Evolutionary conservation across 164 flowering plant genomes (phyloP).

Genomic region (Echeveria elegans): DNA sequence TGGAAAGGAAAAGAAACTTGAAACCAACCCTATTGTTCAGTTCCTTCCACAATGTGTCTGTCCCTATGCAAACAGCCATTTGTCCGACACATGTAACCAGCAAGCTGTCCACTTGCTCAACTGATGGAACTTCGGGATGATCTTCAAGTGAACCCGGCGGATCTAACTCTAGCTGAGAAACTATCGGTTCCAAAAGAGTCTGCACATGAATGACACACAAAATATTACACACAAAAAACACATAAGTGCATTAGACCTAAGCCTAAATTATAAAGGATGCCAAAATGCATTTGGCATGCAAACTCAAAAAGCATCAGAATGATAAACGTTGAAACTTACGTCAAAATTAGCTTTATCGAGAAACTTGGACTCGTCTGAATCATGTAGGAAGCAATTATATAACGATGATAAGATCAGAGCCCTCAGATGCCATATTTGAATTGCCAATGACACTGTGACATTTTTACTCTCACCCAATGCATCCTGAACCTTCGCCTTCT

Average conservation of each 20-base stretch:
- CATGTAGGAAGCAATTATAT: conserved; percentile 80
- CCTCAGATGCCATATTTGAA: conserved; percentile 67
- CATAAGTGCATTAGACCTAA: not conserved
- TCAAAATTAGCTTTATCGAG: conserved; percentile 71
- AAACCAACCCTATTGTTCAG: conserved; percentile 75
- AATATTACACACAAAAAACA: too few species aligned
- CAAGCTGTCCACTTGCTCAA: conserved; percentile 62
- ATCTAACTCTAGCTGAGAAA: conserved; percentile 60
- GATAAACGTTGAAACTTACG: conserved; percentile 24
- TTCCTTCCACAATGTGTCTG: conserved; percentile 85
- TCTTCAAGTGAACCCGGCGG: conserved; percentile 52
- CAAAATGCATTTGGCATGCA: not conserved
- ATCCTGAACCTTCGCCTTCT: conserved; percentile 56
- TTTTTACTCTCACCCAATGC: conserved; percentile 13
- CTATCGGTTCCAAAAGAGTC: conserved; percentile 76
- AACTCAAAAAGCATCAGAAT: not conserved
- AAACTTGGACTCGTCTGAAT: conserved; percentile 63
- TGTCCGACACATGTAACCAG: conserved; percentile 78
- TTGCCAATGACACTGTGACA: conserved; percentile 19
- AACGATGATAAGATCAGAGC: conserved; percentile 63
- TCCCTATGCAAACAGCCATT: conserved; percentile 85
- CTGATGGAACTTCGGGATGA: conserved; percentile 40
- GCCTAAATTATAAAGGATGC: not conserved
- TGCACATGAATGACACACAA: conserved; percentile 16
- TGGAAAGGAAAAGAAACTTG: not conserved